Evolutionary conservation across 2,329 filamentous ascomycete species (phyloP), one percentile per base, ranked within the genome.

Genomic region (Pseudovirgaria hyperparasitica): DNA sequence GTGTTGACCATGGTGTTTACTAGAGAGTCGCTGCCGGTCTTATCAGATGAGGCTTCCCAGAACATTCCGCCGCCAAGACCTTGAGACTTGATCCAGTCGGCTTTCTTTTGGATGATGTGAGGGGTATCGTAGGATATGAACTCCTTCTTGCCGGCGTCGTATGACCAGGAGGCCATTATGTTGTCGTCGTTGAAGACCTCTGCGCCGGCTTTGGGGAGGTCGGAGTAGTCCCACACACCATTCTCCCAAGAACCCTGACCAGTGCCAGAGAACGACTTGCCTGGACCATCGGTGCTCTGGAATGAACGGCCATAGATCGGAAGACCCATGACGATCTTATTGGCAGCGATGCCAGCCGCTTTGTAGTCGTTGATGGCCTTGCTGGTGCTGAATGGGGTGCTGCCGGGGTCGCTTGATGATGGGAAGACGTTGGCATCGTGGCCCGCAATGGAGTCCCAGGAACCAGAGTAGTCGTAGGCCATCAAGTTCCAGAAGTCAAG

Each of bases 391-490:
- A 46, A 53, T 2, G 48, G 50, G 1, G 51, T 55, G 37, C 38
- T 42, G 21, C 19, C 22, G 1, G 47, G 42, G 31, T 49, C 47
- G 21, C 11, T 29, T 4, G 34, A 25, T 2, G 48, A 52, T 0
- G 39, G 29, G 16, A 44, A 26, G 29, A 33, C 43, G 36, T 52
- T 53, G 7, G 50, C 49, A 16, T 47, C 34, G 28, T 54, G 49
- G 11, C 50, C 50, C 3, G 51, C 37, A 15, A 37, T 36, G 4
- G 38, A 25, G 34, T 52, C 47, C 48, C 50, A 53, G 2, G 43
- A 47, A 6, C 51, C 51, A 9, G 51, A 40, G 32, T 74, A 92
- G 55, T 92, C 84, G 54, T 92, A 92, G 2, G 80, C 79, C 84
- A 92, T 92, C 22, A 85, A 54, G 37, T 67, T 66, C 56, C 59